A percentile compares a stretch with the other conserved stretches of the same genome.
Conservation (phyloP, 108 stramenopile species). For the Seminavis robusta region DNA sequence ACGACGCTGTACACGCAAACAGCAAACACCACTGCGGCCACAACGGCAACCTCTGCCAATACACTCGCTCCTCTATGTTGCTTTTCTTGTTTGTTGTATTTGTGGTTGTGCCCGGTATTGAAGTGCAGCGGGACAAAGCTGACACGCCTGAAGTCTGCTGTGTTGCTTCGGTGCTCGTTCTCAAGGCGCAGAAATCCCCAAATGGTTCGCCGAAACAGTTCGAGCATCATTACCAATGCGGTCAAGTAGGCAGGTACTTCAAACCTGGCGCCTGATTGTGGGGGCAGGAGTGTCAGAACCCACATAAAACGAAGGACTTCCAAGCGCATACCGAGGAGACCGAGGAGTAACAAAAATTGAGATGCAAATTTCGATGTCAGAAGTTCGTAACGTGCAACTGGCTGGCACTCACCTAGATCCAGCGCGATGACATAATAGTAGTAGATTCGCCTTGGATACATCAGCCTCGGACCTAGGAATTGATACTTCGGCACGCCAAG, state of each 20-base stretch:
- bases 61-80: slow-evolving; percentile 68
- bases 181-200: slow-evolving; percentile 93
- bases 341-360: no score
- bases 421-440: slow-evolving; percentile 69
- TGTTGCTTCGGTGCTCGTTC: slow-evolving; percentile 84
- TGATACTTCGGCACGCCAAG: slow-evolving; percentile 55
- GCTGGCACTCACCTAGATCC: slow-evolving; percentile 28
- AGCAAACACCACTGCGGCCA: slow-evolving; percentile 55
- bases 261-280: slow-evolving; percentile 72
- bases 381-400: no score
- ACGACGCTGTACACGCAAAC: slow-evolving; percentile 70
- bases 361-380: no score
- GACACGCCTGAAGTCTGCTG: slow-evolving; percentile 75
- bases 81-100: slow-evolving; percentile 65
- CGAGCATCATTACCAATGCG: slow-evolving; percentile 72
- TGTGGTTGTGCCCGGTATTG: slow-evolving; percentile 74
- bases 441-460: slow-evolving; percentile 66
- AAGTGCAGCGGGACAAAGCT: slow-evolving; percentile 88
- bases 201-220: slow-evolving; percentile 80
- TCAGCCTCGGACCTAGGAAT: slow-evolving; percentile 81
- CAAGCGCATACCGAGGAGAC: slow-evolving; percentile 2
- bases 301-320: slow-evolving; percentile 85
- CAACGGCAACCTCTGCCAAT: slow-evolving; percentile 61
- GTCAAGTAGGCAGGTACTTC: slow-evolving; percentile 80
- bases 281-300: slow-evolving; percentile 84